Evolutionary conservation across 2,329 filamentous ascomycete genomes (phyloP).

Genomic region (Daldinia sp.): DNA sequence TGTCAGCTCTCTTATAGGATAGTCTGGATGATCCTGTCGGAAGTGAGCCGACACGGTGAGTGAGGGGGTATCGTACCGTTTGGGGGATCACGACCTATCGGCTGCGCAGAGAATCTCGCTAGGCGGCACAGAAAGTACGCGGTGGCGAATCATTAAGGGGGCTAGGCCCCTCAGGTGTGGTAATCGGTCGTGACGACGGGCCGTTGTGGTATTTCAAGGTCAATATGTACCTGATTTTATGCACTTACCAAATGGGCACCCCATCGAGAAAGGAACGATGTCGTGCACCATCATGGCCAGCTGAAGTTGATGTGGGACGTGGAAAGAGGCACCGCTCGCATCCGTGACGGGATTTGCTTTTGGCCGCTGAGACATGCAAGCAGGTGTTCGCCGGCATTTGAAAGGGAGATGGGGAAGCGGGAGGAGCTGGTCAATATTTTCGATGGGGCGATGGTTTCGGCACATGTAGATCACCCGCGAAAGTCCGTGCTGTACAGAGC

Average conservation of each 20-base stretch:
- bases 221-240: slow-evolving; percentile 31
- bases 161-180: slow-evolving; percentile 16
- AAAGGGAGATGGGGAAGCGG: slow-evolving; percentile 30
- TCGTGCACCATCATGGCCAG: slow-evolving; percentile 1
- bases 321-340: slow-evolving; percentile 24
- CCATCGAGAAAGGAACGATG: slow-evolving; percentile 20
- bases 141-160: slow-evolving; percentile 33
- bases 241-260: slow-evolving; percentile 38
- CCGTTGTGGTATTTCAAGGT: slow-evolving; percentile 37
- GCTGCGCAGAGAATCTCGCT: slow-evolving; percentile 35
- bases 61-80: slow-evolving; percentile 39
- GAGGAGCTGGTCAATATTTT: slow-evolving; percentile 30
- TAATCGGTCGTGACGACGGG: slow-evolving; percentile 24
- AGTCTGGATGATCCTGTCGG: slow-evolving; percentile 12
- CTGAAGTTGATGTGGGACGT: slow-evolving; percentile 27
- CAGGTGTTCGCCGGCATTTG: slow-evolving; percentile 16
- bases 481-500: not conserved
- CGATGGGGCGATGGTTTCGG: slow-evolving; percentile 6
- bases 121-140: slow-evolving; percentile 30
- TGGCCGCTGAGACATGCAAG: slow-evolving; percentile 2
- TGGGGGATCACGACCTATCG: slow-evolving; percentile 40
- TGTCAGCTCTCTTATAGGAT: slow-evolving; percentile 30
- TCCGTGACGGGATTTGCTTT: slow-evolving; percentile 18
- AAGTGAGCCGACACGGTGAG: slow-evolving; percentile 15
- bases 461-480: not conserved